Base-by-base conservation (phyloP, 2,329 filamentous ascomycete genomes). In the Leptographium lundbergii region DNA sequence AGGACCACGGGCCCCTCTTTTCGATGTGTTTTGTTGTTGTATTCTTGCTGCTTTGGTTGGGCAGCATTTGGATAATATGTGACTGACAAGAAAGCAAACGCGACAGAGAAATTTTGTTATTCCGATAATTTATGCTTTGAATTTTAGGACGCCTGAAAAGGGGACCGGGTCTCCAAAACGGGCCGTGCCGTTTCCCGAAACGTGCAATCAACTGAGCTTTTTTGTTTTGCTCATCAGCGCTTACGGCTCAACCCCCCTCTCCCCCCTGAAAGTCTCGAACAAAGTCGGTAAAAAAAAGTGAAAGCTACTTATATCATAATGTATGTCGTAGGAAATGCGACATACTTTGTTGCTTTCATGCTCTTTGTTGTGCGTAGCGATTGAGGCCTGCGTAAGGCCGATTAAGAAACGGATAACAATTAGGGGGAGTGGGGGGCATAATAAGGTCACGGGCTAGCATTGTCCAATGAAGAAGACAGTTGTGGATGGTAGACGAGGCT, bases 161-260 rank as follows among this genome's bases (percentile, higher is more conserved):
- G 24, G 17, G 48, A 29, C 48, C 59, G 52, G 55, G 57, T 59
- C 58, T 51, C 39, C 51, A 63, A 64, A 64, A 64, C 64, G 64
- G 64, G 63, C 64, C 64, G 64, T 64, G 61, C 64, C 64, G 64
- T 61, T 59, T 62, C 57, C 61, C 60, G 62, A 53, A 59, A 51
- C 47, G 59, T 36, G 42, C 59, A 56, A 55, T 56, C 42, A 54
- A 17, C 36, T 51, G 34, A 47, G 45, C 57, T 48, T 51, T 50
- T 59, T 60, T 54, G 13, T 25, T 36, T 27, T 27, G 6, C 2
- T 22, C 52, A 42, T 53, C 25, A n/a, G 17, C 52, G 52, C 24
- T 25, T 51, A 25, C 48, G 51, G 29, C 29, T 6, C 14, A 34
- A 50, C 13, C 27, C 14, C 14, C 10, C 19, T 36, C n/a, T 11